These are phyloP conservation scores for Gamsiella multidivaricata DNA, from an alignment of 192 early-diverging fungal genomes.

Conservation along the genomic window DNA sequence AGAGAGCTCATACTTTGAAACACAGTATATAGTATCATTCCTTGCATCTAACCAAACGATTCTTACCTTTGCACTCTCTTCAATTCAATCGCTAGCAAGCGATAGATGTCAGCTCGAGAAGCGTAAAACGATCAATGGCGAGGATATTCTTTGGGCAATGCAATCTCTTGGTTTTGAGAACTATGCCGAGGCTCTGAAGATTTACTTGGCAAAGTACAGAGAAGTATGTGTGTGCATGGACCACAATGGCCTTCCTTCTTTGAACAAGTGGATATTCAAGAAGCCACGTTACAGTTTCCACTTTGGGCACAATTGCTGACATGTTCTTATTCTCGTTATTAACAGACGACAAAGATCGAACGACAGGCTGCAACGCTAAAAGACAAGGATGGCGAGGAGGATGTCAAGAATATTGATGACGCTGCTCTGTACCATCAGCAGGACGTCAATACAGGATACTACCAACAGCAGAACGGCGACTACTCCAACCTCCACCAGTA, in stretches of 20 bases:
- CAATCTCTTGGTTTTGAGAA: constrained; percentile 98
- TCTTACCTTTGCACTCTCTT: neutral
- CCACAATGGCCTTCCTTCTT: neutral
- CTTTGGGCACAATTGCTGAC: neutral
- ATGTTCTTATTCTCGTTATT: neutral
- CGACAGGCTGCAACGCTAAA: constrained; percentile 56
- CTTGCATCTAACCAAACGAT: no score
- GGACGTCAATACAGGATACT: constrained; percentile 39
- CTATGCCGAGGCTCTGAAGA: constrained; percentile 90
- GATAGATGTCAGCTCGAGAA: constrained; percentile 95
- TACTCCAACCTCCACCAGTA: constrained; percentile 41
- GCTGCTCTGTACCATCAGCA: constrained; percentile 33
- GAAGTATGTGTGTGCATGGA: constrained; percentile 69
- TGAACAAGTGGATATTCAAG: neutral
- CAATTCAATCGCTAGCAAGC: constrained; percentile 66
- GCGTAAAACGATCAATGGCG: constrained; percentile 97
- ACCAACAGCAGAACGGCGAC: constrained; percentile 38
- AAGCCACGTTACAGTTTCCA: constrained; percentile 16
- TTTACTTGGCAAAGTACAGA: constrained; percentile 90
- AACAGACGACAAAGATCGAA: constrained; percentile 65
- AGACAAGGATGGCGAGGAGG: constrained; percentile 62
- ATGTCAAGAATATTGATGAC: constrained; percentile 34
- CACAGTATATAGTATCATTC: no score
- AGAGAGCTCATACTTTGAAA: no score
- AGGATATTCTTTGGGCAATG: constrained; percentile 99